Percentiles rank a stretch among this genome's conserved stretches.
Evolutionary conservation across 805 yeast genomes (phyloP).

Genomic region (Maudiozyma pseudohumilis): DNA sequence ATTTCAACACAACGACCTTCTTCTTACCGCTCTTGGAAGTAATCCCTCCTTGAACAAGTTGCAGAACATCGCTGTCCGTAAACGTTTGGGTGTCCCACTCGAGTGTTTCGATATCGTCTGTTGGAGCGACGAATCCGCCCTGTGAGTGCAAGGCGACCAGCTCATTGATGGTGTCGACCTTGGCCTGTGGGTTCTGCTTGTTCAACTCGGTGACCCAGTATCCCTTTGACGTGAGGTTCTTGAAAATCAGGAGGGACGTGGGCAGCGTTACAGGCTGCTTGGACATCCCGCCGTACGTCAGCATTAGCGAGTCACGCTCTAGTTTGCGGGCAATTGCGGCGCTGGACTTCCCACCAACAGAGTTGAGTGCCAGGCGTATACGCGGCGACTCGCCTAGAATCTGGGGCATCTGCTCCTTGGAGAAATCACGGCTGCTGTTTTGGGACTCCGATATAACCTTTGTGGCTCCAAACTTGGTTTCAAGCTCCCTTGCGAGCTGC

Average conservation of each 20-base stretch:
- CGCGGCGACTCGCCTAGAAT: slow-evolving; percentile 35
- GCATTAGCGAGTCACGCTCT: slow-evolving; percentile 59
- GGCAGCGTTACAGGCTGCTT: slow-evolving; percentile 90
- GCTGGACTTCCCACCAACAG: slow-evolving; percentile 86
- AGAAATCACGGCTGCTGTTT: slow-evolving; percentile 58
- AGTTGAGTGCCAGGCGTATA: slow-evolving; percentile 74
- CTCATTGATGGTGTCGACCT: slow-evolving; percentile 43
- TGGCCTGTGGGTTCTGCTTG: slow-evolving; percentile 48
- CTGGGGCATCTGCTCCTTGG: slow-evolving; percentile 40
- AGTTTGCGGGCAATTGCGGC: slow-evolving; percentile 78
- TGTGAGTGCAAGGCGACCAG: slow-evolving; percentile 48
- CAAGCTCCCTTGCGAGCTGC: slow-evolving; percentile 45
- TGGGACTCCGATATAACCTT: slow-evolving; percentile 82
- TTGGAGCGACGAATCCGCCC: slow-evolving; percentile 47
- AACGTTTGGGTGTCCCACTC: slow-evolving; percentile 24
- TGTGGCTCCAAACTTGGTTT: slow-evolving; percentile 63
- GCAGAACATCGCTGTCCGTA: slow-evolving; percentile 34
- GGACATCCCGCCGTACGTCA: slow-evolving; percentile 97
- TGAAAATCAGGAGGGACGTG: slow-evolving; percentile 81
- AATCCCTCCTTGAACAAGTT: slow-evolving; percentile 37
- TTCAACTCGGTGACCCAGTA: slow-evolving; percentile 83
- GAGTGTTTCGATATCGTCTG: slow-evolving; percentile 31
- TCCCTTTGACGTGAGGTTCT: slow-evolving; percentile 75
- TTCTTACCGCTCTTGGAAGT: slow-evolving; percentile 25
- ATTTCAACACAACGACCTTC: slow-evolving; percentile 23